Base-by-base conservation (phyloP, 2,329 filamentous ascomycete species). In the Colletotrichum noveboracense region DNA sequence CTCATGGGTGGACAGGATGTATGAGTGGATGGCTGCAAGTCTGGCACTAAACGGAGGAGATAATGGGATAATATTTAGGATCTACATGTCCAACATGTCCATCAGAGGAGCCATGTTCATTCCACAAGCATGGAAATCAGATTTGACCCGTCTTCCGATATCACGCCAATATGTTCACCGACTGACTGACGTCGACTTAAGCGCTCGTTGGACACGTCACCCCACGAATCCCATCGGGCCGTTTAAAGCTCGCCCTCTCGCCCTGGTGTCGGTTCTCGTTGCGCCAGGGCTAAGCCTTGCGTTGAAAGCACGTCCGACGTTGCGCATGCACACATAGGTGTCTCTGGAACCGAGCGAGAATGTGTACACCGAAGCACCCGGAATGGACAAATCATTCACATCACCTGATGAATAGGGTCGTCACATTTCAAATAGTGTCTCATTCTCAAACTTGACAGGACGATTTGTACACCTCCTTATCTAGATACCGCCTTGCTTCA, bases 161-260 rank as follows among this genome's bases (percentile, higher is more conserved):
- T 6, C 30, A 56, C 16, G 30, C 14, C 4, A 28, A 21, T 14
- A 32, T 32, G 56, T 14, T 69, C 74, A 34, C 65, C 65, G 70
- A 76, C 70, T 69, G 64, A 74, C 58, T 66, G 65, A 76, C 64
- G 74, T 76, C 70, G 32, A 74, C 70, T 76, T 76, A 74, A 76
- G 74, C 74, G 74, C 74, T 65, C 48, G 70, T 69, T 34, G 67
- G 65, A 74, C 70, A 74, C 58, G 48, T 65, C 65, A 38, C 32
- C 24, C 18, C 62, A 62, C 68, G 36, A 56, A 62, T 32, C 21
- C 70, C 65, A 68, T 76, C 74, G 64, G 70, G 58, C 74, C 74
- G 74, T 74, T 56, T 60, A 52, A 60, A 28, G 38, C 62, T 69
- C 58, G 34, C 70, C 73, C 64, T 65, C 65, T 75, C 70, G 64